Evolutionary conservation across 2,329 filamentous ascomycete species (phyloP), one percentile per base, ranked within the genome.

Genomic region (Emmonsia crescens): DNA sequence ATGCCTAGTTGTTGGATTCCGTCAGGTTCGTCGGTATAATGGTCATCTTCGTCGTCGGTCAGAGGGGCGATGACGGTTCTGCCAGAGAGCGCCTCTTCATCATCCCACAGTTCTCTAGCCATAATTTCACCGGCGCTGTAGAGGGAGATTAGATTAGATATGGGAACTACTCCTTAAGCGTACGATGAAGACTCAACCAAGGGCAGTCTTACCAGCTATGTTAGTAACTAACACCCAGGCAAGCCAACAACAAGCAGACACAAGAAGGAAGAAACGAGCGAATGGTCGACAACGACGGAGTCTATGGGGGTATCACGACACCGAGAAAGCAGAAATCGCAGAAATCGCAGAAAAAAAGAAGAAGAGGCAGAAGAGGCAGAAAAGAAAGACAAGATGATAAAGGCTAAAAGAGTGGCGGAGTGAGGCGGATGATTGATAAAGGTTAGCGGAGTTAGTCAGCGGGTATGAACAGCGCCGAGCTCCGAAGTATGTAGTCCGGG

Each of bases 11-110:
- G 62, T 67, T 64, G 62, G 68, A 66, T 57, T 61, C 66, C 67
- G 59, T 76, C 72, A 65, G 71, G 69, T 65, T 69, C 69, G 59
- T 73, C 73, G 68, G 72, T 67, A 67, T 74, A 71, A 60, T 63
- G 64, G 31, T 69, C 65, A 42, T 66, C 68, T 56, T 74, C 73
- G 44, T 76, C 72, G 57, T 73, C 71, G 46, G 73, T 72, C 38
- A 73, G 63, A 5, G 72, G 63, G 24, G 72, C 70, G 36, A 74
- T 68, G 40, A 73, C 66, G 63, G 75, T 73, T 31, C 69, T 66
- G 57, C 72, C 68, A 29, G 68, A 66, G 5, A 61, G 59, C 21
- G 57, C 61, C 42, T 64, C 61, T 61, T 68, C 69, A 61, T 73
- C 70, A 36, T 72, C 70, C 27, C 67, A 67, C 19, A 68, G 67